Conservation (phyloP, 1,284 basidiomycete species). For the Fomitopsis palustris region DNA sequence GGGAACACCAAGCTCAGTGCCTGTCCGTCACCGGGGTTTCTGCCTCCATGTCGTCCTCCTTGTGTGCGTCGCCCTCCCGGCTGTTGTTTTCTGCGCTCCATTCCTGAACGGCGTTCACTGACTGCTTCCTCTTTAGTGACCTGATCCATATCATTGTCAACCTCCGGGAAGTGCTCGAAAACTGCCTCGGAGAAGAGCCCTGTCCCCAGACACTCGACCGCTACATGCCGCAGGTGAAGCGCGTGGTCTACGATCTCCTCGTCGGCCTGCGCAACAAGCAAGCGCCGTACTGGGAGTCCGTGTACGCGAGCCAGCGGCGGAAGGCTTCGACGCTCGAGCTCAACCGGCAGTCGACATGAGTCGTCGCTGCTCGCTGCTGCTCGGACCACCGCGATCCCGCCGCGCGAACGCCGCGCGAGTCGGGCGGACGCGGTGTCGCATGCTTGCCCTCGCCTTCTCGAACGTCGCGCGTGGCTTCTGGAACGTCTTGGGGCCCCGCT, state of each 20-base stretch:
- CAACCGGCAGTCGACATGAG: background rate
- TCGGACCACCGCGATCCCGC: conserved; percentile 37
- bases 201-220: conserved; percentile 67
- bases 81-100: conserved; percentile 1
- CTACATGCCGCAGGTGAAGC: conserved; percentile 80
- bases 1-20: background rate
- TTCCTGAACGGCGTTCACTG: background rate
- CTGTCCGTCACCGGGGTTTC: background rate
- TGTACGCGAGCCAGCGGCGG: background rate
- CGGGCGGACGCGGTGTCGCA: background rate
- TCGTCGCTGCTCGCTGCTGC: conserved; percentile 30
- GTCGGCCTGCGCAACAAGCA: conserved; percentile 85
- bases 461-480: background rate
- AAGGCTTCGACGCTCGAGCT: background rate
- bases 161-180: conserved; percentile 81
- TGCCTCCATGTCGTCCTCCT: background rate
- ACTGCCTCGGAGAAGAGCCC: conserved; percentile 82
- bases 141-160: conserved; percentile 79
- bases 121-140: conserved; percentile 51
- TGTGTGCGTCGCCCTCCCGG: background rate
- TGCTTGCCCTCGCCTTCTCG: background rate
- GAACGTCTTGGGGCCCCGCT: conserved; percentile 1
- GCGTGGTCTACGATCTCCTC: conserved; percentile 78
- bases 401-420: background rate
- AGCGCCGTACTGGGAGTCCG: conserved; percentile 48